These are phyloP conservation scores for Trypanosoma mega DNA, from an alignment of 208 protist species.

Conservation along the genomic window DNA sequence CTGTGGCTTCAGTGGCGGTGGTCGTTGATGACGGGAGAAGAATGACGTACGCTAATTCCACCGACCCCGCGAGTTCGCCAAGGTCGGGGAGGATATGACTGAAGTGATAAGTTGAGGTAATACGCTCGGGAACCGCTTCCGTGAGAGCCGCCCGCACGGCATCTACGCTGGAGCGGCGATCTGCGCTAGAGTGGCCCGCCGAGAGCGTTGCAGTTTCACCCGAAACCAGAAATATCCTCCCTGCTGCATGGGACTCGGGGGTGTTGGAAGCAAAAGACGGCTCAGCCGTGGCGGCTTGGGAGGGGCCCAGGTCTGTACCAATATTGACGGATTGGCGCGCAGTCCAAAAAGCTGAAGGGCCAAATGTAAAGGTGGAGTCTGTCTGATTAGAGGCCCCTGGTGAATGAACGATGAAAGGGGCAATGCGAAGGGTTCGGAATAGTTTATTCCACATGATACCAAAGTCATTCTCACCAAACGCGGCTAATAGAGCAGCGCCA, in stretches of 20 bases:
- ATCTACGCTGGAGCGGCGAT: neutral
- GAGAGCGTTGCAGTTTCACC: neutral
- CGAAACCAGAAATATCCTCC: neutral
- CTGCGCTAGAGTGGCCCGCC: too few relatives aligned
- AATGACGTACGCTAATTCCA: conserved; percentile 30
- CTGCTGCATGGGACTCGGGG: neutral
- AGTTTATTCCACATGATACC: conserved; percentile 41
- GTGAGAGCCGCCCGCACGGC: neutral
- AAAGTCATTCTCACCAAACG: conserved; percentile 44
- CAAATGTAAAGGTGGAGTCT: conserved; percentile 28
- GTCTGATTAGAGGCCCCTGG: neutral
- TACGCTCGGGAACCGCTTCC: conserved; percentile 13
- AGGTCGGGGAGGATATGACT: conserved; percentile 32
- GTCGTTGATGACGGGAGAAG: conserved; percentile 10
- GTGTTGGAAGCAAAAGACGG: too few relatives aligned
- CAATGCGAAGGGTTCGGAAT: conserved; percentile 39
- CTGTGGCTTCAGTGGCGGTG: neutral
- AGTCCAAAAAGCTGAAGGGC: conserved; percentile 34
- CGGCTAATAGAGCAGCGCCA: conserved; percentile 33
- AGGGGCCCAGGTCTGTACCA: too few relatives aligned
- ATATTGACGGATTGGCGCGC: neutral
- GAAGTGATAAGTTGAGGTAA: conserved; percentile 33
- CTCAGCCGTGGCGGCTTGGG: too few relatives aligned
- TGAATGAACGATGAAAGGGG: conserved; percentile 28
- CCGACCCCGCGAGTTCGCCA: neutral